Conservation (phyloP, 2,329 filamentous ascomycete species). For the Diplocarpon rosae region DNA sequence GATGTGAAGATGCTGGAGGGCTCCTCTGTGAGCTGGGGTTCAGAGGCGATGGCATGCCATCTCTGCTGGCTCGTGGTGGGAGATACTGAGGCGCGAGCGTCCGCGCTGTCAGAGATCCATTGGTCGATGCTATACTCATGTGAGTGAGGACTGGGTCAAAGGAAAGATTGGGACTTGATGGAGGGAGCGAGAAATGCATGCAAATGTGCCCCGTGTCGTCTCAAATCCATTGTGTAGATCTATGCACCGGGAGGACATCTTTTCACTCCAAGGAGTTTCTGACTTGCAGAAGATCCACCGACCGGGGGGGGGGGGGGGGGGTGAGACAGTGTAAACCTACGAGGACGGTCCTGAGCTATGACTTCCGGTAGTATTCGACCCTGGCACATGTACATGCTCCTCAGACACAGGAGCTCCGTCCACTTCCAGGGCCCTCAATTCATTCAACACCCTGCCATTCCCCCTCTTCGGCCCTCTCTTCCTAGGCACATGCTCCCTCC, state of each 20-base stretch:
- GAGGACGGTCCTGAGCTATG: slow-evolving; percentile 16
- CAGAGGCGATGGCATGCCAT: slow-evolving; percentile 25
- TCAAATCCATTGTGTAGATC: no score
- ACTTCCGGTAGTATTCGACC: slow-evolving; percentile 20
- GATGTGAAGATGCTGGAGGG: slow-evolving; percentile 28
- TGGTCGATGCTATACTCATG: slow-evolving; percentile 16
- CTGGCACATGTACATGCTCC: slow-evolving; percentile 22
- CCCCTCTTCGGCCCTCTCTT: slow-evolving; percentile 54
- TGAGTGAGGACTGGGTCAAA: not conserved
- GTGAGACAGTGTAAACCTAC: slow-evolving; percentile 14
- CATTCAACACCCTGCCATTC: slow-evolving; percentile 51
- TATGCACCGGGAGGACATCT: no score
- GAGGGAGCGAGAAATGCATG: no score
- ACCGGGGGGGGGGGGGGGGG: no score
- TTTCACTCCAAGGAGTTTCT: no score
- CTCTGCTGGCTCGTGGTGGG: slow-evolving; percentile 10
- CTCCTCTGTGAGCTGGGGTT: slow-evolving; percentile 30
- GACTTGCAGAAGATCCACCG: no score
- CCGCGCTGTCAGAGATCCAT: slow-evolving; percentile 18
- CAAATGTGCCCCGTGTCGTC: no score
- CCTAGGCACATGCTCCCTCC: slow-evolving; percentile 52
- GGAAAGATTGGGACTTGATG: not conserved
- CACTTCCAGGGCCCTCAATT: slow-evolving; percentile 41
- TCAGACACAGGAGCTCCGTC: slow-evolving; percentile 19
- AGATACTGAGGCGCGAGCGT: slow-evolving; percentile 8